phyloP scores from a whole-genome alignment of 2,329 filamentous ascomycete species.

The Hysterium pulicare region DNA sequence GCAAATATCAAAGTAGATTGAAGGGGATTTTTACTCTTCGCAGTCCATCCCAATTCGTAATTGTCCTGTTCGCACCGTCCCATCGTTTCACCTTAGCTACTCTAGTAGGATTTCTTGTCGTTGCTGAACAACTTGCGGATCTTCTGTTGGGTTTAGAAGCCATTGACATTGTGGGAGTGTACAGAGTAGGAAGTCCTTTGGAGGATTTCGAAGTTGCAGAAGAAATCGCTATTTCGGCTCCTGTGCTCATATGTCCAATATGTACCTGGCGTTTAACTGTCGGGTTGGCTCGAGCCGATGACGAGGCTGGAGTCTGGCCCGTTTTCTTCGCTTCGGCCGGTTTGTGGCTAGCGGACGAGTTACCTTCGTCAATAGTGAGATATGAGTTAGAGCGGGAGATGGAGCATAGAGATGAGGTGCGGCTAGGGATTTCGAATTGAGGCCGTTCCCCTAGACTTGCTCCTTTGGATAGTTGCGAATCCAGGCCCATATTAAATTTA shows the following conservation, averaged over 20 bases:
- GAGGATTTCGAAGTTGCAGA: background rate
- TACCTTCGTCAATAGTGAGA: slow-evolving; percentile 3
- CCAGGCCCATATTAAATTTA: slow-evolving; percentile 17
- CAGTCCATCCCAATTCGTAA: slow-evolving; percentile 44
- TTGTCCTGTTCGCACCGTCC: slow-evolving; percentile 30
- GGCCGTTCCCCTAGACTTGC: slow-evolving; percentile 14
- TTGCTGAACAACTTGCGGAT: slow-evolving; percentile 17
- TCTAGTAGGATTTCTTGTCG: slow-evolving; percentile 18
- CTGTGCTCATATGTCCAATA: background rate
- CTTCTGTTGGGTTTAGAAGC: slow-evolving; percentile 7
- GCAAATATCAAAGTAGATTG: slow-evolving; percentile 1
- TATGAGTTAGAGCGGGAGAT: slow-evolving; percentile 2
- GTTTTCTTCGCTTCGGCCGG: slow-evolving; percentile 5
- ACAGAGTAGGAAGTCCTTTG: background rate
- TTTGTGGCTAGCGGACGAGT: slow-evolving; percentile 1
- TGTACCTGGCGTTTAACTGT: slow-evolving; percentile 2
- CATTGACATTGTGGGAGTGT: background rate
- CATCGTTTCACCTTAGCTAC: slow-evolving; percentile 28
- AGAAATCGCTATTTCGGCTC: background rate
- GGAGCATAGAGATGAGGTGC: slow-evolving; percentile 13
- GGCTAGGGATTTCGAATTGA: slow-evolving; percentile 15
- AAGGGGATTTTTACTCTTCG: slow-evolving; percentile 38
- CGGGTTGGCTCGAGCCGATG: slow-evolving; percentile 1
- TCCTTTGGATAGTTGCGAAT: slow-evolving; percentile 8
- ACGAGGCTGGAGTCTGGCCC: slow-evolving; percentile 9